A percentile compares a stretch with the other conserved stretches of the same genome.
These are phyloP conservation scores for Scheffersomyces amazonensis DNA, from an alignment of 805 yeast species.

Conservation along the genomic window DNA sequence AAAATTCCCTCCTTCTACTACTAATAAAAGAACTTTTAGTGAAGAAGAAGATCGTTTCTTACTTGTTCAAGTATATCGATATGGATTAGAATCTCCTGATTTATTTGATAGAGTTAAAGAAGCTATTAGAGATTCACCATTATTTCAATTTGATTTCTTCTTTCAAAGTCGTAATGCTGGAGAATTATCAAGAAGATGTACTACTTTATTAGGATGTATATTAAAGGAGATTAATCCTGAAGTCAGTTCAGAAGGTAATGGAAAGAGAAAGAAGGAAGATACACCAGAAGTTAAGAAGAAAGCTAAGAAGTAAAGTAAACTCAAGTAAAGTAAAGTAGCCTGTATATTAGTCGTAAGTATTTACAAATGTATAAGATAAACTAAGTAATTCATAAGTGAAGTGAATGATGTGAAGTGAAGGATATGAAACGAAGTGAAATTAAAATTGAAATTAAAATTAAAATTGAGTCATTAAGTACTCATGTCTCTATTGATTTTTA, in stretches of 20 bases:
- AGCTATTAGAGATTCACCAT: constrained; percentile 67
- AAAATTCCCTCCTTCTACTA: constrained; percentile 68
- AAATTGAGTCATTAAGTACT: too few relatives aligned
- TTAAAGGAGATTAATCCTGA: constrained; percentile 54
- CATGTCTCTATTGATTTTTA: too few relatives aligned
- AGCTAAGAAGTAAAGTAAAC: constrained; percentile 8
- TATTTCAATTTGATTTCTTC: constrained; percentile 86
- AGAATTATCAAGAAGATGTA: constrained; percentile 80
- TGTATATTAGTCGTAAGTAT: too few relatives aligned
- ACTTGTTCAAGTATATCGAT: constrained; percentile 71
- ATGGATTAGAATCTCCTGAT: constrained; percentile 78
- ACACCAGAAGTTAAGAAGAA: constrained; percentile 11
- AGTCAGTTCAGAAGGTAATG: constrained; percentile 6
- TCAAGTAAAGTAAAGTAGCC: too few relatives aligned
- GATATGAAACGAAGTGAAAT: too few relatives aligned
- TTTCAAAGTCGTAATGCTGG: constrained; percentile 73
- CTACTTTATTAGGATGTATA: constrained; percentile 71
- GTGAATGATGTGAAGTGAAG: too few relatives aligned
- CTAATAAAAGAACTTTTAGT: constrained; percentile 62
- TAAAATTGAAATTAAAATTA: too few relatives aligned
- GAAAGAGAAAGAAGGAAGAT: constrained; percentile 9
- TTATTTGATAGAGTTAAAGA: constrained; percentile 77
- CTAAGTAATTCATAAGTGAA: too few relatives aligned
- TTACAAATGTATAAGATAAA: too few relatives aligned
- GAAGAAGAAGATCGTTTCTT: constrained; percentile 91